Conservation (phyloP, 1,139 yeast genomes). For the Magnusiomyces magnusii region DNA sequence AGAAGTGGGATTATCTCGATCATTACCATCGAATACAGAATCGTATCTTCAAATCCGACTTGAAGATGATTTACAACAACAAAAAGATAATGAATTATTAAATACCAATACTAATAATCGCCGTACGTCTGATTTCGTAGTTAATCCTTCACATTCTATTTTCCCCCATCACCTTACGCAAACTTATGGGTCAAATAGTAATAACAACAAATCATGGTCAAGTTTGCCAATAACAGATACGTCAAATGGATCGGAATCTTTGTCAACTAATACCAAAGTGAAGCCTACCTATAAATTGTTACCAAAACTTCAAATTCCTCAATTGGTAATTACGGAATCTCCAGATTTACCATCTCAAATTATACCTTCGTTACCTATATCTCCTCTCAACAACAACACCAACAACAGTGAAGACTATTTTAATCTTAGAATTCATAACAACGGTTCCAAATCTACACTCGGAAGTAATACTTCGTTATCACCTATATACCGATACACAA, state of each 20-base stretch:
- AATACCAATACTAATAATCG: too few species aligned
- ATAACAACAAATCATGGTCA: background rate
- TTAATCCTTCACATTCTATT: background rate
- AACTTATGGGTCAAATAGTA: background rate
- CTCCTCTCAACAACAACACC: background rate
- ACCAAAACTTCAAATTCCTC: slow-evolving; percentile 13
- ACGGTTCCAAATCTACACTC: background rate
- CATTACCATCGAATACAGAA: background rate
- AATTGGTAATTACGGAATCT: slow-evolving; percentile 16
- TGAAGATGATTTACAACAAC: too few species aligned
- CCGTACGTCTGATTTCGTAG: background rate
- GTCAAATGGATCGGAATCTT: background rate
- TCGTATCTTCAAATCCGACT: background rate
- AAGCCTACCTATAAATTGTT: background rate
- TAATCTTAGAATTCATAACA: background rate
- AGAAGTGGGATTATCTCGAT: background rate
- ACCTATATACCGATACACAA: background rate
- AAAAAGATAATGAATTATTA: too few species aligned
- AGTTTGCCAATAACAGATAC: background rate
- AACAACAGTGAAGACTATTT: background rate
- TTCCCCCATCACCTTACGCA: background rate
- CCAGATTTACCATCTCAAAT: background rate
- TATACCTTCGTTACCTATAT: background rate
- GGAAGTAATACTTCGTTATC: background rate
- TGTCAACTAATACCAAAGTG: background rate